Conservation (phyloP, 257 asterid genomes). For the Solanum gracilifrons region DNA sequence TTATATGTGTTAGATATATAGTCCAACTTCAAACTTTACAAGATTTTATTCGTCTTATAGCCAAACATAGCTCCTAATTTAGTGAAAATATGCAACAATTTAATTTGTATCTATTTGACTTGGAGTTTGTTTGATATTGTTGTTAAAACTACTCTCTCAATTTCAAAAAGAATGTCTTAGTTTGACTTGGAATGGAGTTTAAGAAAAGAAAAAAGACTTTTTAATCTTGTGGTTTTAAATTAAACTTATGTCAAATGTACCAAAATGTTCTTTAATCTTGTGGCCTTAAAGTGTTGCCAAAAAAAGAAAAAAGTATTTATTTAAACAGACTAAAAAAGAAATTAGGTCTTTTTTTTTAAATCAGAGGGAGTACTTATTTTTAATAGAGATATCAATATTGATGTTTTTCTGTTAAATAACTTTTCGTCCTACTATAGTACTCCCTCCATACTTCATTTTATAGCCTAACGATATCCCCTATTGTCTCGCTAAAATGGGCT, state of each 20-base stretch:
- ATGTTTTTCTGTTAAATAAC: not conserved
- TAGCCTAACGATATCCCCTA: not conserved
- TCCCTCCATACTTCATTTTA: not conserved
- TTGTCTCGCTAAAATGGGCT: not conserved
- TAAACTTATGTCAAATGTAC: too few relatives aligned
- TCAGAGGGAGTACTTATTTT: not conserved
- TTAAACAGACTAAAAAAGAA: too few relatives aligned
- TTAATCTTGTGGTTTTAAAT: too few relatives aligned
- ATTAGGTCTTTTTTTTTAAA: too few relatives aligned
- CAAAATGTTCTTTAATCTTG: too few relatives aligned
- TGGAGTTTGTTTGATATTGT: not conserved
- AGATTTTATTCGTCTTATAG: not conserved
- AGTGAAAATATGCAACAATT: not conserved
- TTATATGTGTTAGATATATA: not conserved
- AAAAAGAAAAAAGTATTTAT: too few relatives aligned
- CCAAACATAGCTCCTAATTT: not conserved
- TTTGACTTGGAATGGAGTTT: too few relatives aligned
- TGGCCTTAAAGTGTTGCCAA: too few relatives aligned
- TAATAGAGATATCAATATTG: not conserved
- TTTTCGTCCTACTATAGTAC: not conserved
- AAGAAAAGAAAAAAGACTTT: too few relatives aligned
- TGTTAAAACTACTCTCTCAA: too few relatives aligned
- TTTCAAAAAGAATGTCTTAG: too few relatives aligned
- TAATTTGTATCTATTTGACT: not conserved
- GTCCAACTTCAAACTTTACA: not conserved